phyloP scores from a whole-genome alignment of 306 rosid species.

The Inga oerstediana region DNA sequence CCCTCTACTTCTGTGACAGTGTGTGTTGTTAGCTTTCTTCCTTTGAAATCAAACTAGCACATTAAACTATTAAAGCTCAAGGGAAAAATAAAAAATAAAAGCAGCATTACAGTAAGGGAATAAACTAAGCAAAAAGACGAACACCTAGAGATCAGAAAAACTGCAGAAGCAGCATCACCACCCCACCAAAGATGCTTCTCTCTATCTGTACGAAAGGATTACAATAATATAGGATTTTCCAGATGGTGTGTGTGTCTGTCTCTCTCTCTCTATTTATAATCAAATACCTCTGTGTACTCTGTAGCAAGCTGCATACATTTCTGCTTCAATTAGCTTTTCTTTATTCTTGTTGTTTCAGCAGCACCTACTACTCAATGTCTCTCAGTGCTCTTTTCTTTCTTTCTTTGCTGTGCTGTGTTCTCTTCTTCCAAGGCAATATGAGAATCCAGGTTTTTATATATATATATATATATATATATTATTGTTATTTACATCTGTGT shows the following conservation, averaged over 20 bases:
- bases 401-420: background rate
- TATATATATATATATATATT: background rate
- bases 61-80: constrained; percentile 4
- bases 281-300: background rate
- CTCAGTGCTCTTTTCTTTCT: background rate
- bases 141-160: constrained; percentile 59
- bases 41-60: constrained; percentile 53
- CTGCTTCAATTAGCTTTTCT: constrained; percentile 28
- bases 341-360: constrained; percentile 20
- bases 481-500: background rate
- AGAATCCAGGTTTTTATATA: constrained; percentile 12
- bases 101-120: constrained; percentile 5
- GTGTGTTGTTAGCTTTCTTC: constrained; percentile 45
- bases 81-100: background rate
- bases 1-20: constrained; percentile 43
- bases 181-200: constrained; percentile 54
- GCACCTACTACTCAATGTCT: background rate
- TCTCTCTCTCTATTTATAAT: too few species aligned
- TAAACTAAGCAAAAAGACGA: constrained; percentile 38
- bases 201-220: constrained; percentile 41
- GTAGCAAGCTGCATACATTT: constrained; percentile 21
- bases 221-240: constrained; percentile 36
- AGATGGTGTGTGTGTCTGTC: constrained; percentile 8
- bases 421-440: constrained; percentile 18
- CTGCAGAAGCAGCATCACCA: constrained; percentile 38